Evolutionary conservation across 1,139 yeast genomes (phyloP).

Genomic region (Zygosaccharomyces sapae): DNA sequence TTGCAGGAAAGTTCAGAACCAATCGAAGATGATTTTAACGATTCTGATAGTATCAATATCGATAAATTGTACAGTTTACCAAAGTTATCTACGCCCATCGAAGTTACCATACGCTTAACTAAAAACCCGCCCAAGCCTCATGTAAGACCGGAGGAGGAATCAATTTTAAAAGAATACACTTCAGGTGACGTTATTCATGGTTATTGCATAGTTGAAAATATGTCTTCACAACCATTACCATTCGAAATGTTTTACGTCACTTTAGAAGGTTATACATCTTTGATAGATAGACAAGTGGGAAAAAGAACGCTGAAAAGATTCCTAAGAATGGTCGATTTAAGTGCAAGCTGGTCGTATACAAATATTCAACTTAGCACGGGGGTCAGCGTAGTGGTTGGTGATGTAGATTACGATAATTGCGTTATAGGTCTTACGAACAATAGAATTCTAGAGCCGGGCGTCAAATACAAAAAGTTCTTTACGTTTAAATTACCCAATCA

Average conservation of each 20-base stretch:
- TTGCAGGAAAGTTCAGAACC: conserved; percentile 12
- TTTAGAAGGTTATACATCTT: conserved; percentile 46
- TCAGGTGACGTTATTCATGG: conserved; percentile 55
- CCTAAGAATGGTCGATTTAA: conserved; percentile 41
- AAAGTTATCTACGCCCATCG: conserved; percentile 31
- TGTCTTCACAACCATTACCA: conserved; percentile 39
- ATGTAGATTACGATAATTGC: conserved; percentile 48
- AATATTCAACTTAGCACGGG: conserved; percentile 42
- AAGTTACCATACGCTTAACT: conserved; percentile 37
- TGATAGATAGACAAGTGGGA: conserved; percentile 31
- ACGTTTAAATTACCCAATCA: conserved; percentile 57
- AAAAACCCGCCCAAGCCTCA: conserved; percentile 36
- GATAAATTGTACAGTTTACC: conserved; percentile 38
- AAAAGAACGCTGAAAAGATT: conserved; percentile 37
- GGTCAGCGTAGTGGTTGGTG: conserved; percentile 44
- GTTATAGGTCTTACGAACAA: conserved; percentile 50
- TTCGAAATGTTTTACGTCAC: conserved; percentile 57
- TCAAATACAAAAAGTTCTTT: conserved; percentile 56
- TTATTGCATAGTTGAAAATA: conserved; percentile 45
- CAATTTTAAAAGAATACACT: conserved; percentile 43
- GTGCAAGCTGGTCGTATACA: conserved; percentile 42
- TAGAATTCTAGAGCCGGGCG: conserved; percentile 48
- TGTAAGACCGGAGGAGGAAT: conserved; percentile 34
- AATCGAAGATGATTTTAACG: conserved; percentile 29
- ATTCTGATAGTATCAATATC: conserved; percentile 32